Percentiles rank a stretch among this genome's conserved stretches.
phyloP scores from a whole-genome alignment of 2,329 filamentous ascomycete genomes.

The Macrophomina tecta region DNA sequence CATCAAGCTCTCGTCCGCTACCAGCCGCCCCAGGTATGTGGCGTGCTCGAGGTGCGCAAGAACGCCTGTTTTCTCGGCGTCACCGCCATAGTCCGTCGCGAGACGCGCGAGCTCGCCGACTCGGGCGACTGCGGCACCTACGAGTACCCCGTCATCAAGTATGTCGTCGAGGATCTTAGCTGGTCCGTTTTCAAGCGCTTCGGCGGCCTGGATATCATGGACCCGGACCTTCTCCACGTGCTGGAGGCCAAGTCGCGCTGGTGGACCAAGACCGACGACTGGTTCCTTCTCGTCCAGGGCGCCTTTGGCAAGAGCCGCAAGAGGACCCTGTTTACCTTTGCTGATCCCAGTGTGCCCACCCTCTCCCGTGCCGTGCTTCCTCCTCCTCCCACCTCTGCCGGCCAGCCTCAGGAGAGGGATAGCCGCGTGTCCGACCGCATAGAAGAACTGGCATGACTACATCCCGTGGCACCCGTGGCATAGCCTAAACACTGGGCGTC shows the following conservation, averaged over 20 bases:
- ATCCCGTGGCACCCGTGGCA: background rate
- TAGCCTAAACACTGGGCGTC: background rate
- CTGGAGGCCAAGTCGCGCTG: slow-evolving; percentile 17
- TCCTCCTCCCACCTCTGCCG: background rate
- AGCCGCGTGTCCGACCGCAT: slow-evolving; percentile 11
- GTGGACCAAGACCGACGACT: slow-evolving; percentile 23
- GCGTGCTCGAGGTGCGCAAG: slow-evolving; percentile 19
- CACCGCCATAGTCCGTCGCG: slow-evolving; percentile 21
- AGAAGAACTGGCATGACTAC: slow-evolving; percentile 12
- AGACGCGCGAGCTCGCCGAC: slow-evolving; percentile 10
- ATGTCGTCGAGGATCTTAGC: slow-evolving; percentile 19
- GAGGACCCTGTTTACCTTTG: slow-evolving; percentile 18
- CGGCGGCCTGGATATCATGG: slow-evolving; percentile 18
- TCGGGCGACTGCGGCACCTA: background rate
- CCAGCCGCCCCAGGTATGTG: slow-evolving; percentile 18
- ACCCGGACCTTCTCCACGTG: slow-evolving; percentile 8
- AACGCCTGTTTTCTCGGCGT: slow-evolving; percentile 14
- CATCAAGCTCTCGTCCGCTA: slow-evolving; percentile 5
- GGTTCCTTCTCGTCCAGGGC: background rate
- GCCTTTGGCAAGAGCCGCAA: slow-evolving; percentile 23
- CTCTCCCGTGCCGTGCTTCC: slow-evolving; percentile 14
- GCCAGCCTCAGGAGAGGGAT: background rate
- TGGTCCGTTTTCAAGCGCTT: slow-evolving; percentile 22
- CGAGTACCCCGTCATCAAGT: slow-evolving; percentile 17
- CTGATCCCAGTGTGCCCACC: slow-evolving; percentile 13